phyloP scores from a whole-genome alignment of 164 flowering plant species.

The Paratinospora sagittata region DNA sequence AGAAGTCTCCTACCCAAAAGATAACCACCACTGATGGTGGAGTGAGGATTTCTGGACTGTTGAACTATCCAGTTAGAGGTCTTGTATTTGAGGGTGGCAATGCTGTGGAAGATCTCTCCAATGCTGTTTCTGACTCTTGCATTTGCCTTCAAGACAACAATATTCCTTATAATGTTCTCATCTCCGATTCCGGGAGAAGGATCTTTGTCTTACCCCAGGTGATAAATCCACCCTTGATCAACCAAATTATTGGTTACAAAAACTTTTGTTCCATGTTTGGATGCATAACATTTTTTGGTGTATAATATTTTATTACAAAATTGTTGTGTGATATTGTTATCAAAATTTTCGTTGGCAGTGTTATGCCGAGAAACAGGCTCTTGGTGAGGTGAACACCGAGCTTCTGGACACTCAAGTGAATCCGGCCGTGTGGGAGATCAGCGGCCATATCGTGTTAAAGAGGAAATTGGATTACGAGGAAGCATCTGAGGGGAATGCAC shows the following conservation, averaged over 20 bases:
- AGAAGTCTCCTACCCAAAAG: conserved; percentile 52
- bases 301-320: not conserved
- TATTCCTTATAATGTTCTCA: conserved; percentile 75
- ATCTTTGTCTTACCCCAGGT: conserved; percentile 83
- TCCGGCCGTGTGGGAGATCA: conserved; percentile 90
- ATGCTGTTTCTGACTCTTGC: conserved; percentile 54
- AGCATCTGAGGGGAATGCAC: conserved; percentile 64
- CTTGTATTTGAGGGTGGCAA: conserved; percentile 72
- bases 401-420: conserved; percentile 81
- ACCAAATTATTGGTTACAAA: conserved; percentile 16
- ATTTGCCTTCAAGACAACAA: conserved; percentile 65
- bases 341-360: conserved; percentile 36
- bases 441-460: conserved; percentile 88
- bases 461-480: conserved; percentile 59
- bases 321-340: not conserved
- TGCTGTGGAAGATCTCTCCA: conserved; percentile 44
- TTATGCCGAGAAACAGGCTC: conserved; percentile 87
- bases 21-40: conserved; percentile 23
- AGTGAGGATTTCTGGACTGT: conserved; percentile 43
- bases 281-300: not conserved
- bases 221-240: conserved; percentile 47
- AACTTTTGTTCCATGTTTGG: not conserved
- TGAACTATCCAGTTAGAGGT: conserved; percentile 71
- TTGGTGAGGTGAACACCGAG: conserved; percentile 65
- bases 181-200: conserved; percentile 58